These are phyloP conservation scores for Aureobasidium lini DNA, from an alignment of 2,329 filamentous ascomycete species.

Conservation along the genomic window DNA sequence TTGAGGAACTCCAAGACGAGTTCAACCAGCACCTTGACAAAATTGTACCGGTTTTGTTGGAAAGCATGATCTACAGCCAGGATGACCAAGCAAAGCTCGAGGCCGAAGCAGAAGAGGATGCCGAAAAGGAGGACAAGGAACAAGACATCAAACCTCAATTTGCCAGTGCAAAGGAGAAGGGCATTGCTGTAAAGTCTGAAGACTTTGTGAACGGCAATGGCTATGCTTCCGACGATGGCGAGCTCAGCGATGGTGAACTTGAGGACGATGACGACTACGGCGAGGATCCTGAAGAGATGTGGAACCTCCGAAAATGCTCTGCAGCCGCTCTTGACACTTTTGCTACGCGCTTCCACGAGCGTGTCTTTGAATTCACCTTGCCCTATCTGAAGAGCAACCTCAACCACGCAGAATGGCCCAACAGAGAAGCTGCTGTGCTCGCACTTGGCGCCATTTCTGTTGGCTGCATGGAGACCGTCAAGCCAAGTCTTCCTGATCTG, in stretches of 20 bases:
- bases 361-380: conserved; percentile 84
- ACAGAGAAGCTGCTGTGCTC: conserved; percentile 87
- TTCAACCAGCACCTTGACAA: conserved; percentile 71
- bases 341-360: conserved; percentile 77
- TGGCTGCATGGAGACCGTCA: conserved; percentile 83
- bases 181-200: conserved; percentile 29
- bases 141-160: conserved; percentile 92
- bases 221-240: conserved; percentile 52
- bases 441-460: conserved; percentile 92
- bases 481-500: conserved; percentile 82
- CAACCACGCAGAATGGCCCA: conserved; percentile 80
- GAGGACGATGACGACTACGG: conserved; percentile 64
- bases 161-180: conserved; percentile 50
- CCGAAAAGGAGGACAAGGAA: conserved; percentile 79
- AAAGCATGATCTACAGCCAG: conserved; percentile 93
- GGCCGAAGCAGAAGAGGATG: conserved; percentile 70
- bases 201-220: conserved; percentile 28
- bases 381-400: conserved; percentile 89
- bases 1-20: conserved; percentile 67
- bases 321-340: conserved; percentile 92
- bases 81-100: conserved; percentile 85
- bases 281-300: conserved; percentile 78
- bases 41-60: conserved; percentile 82
- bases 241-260: conserved; percentile 82
- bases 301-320: conserved; percentile 95